Evolutionary conservation across 257 asterid species (phyloP).

Genomic region (Solanum microdontum): DNA sequence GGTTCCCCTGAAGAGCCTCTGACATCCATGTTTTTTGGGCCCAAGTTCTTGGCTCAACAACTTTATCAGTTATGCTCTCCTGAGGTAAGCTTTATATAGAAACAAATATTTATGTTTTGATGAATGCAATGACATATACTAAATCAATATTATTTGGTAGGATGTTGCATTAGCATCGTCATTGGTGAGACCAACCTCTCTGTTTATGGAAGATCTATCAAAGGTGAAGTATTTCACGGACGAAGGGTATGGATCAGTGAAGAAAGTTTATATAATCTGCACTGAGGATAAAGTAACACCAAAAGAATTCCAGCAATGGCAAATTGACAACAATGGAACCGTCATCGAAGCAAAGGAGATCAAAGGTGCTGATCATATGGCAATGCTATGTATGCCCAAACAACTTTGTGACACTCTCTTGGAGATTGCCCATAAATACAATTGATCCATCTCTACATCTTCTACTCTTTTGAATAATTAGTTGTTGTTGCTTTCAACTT

Average conservation of each 20-base stretch:
- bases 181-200: constrained; percentile 34
- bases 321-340: constrained; percentile 11
- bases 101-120: too few relatives aligned
- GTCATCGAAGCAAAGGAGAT: constrained; percentile 24
- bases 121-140: neutral
- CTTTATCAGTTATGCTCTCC: constrained; percentile 21
- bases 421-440: constrained; percentile 13
- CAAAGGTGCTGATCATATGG: constrained; percentile 38
- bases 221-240: constrained; percentile 17
- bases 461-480: neutral
- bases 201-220: constrained; percentile 22
- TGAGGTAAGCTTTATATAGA: constrained; percentile 13
- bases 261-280: constrained; percentile 28
- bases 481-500: neutral
- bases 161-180: constrained; percentile 30
- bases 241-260: constrained; percentile 36
- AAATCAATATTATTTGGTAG: constrained; percentile 6
- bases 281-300: constrained; percentile 14
- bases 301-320: constrained; percentile 28
- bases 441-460: neutral
- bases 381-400: constrained; percentile 28
- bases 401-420: constrained; percentile 18
- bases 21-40: constrained; percentile 19
- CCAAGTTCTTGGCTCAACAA: constrained; percentile 11
- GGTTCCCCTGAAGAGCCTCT: constrained; percentile 24